Evolutionary conservation across 192 early-diverging fungal genomes (phyloP).

Genomic region (Backusella circina): DNA sequence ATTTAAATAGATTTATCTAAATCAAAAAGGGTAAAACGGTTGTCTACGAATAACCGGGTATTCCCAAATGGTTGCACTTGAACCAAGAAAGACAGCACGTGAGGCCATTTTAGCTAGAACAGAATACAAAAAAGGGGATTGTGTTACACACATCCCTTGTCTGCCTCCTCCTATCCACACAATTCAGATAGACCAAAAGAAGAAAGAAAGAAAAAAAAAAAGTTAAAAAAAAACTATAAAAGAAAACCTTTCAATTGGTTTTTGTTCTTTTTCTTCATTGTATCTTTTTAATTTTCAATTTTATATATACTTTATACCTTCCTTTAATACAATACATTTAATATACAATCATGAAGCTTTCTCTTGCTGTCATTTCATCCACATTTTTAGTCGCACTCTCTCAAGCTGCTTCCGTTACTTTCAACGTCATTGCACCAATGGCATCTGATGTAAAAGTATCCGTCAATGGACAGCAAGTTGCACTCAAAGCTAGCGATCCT

Average conservation of each 20-base stretch:
- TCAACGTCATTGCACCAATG: conserved; percentile 41
- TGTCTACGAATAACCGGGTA: background rate
- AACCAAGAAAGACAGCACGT: background rate
- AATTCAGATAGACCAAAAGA: background rate
- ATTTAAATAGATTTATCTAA: background rate
- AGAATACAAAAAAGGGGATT: background rate
- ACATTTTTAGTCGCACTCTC: conserved; percentile 3
- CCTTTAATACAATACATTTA: background rate
- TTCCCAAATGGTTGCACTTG: background rate
- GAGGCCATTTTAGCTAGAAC: background rate
- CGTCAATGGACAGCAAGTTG: conserved; percentile 28
- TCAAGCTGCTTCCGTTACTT: conserved; percentile 35
- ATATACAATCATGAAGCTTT: conserved; percentile 14
- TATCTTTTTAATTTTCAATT: background rate
- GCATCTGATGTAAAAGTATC: conserved; percentile 33
- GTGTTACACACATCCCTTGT: background rate
- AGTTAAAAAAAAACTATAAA: background rate
- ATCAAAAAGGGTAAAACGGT: background rate
- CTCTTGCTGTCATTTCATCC: conserved; percentile 8
- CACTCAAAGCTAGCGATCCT: conserved; percentile 32
- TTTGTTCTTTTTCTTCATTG: background rate
- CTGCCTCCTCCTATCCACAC: background rate
- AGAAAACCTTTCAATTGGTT: background rate
- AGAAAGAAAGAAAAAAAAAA: background rate
- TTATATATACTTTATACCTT: background rate